These are phyloP conservation scores for Escallonia herrerae DNA, from an alignment of 129 eudicot genomes.

Conservation along the genomic window DNA sequence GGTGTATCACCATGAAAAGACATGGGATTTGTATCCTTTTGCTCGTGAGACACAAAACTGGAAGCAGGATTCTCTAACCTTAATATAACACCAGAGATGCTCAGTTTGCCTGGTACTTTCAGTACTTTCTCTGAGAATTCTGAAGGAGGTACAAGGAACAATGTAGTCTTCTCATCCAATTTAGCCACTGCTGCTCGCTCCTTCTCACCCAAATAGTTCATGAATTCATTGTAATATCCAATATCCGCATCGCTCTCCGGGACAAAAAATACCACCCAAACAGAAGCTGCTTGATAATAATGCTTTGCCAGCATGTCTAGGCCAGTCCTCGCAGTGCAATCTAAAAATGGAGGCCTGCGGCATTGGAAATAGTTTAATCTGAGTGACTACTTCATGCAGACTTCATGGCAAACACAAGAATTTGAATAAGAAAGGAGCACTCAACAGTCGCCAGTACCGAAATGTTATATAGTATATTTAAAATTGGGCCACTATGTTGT, in stretches of 20 bases:
- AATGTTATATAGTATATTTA: no score
- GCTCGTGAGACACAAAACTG: constrained; percentile 35
- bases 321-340: constrained; percentile 90
- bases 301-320: constrained; percentile 89
- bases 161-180: constrained; percentile 69
- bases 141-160: constrained; percentile 94
- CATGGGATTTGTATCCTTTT: constrained; percentile 23
- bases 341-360: constrained; percentile 76
- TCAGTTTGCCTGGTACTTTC: constrained; percentile 76
- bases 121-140: constrained; percentile 85
- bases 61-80: constrained; percentile 53
- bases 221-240: constrained; percentile 75
- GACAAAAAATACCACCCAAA: constrained; percentile 85
- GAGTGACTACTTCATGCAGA: constrained; percentile 12
- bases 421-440: no score
- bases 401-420: background rate
- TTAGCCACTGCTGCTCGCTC: constrained; percentile 90
- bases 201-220: constrained; percentile 74
- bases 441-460: no score
- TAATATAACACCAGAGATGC: constrained; percentile 83
- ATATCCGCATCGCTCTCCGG: constrained; percentile 82
- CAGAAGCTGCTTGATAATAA: constrained; percentile 63
- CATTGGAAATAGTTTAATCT: constrained; percentile 1
- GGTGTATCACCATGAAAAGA: constrained; percentile 34
- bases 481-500: no score